A percentile compares a stretch with the other conserved stretches of the same genome.
Evolutionary conservation across 345 rosid species (phyloP).

Genomic region (Melaleuca quinquenervia): DNA sequence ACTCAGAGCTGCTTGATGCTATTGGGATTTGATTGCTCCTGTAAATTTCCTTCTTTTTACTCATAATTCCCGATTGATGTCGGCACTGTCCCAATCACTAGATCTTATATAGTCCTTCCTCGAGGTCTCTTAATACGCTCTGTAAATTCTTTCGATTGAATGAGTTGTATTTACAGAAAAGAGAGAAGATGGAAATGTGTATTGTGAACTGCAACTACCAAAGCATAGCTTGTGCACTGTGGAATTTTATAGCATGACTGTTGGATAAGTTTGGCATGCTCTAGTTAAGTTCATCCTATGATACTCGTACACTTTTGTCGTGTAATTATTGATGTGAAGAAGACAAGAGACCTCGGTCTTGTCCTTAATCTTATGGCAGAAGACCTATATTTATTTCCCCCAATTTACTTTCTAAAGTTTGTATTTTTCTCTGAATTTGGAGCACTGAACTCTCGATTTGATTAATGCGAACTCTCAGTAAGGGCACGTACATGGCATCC

Average conservation of each 20-base stretch:
- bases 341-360: background rate
- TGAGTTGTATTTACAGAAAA: background rate
- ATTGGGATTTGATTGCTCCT: constrained; percentile 37
- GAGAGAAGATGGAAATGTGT: background rate
- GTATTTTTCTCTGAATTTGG: background rate
- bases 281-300: background rate
- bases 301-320: background rate
- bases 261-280: background rate
- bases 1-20: constrained; percentile 82
- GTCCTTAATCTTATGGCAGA: background rate
- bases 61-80: background rate
- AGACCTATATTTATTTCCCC: background rate
- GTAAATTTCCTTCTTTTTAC: background rate
- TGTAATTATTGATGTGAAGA: background rate
- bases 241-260: background rate
- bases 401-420: background rate
- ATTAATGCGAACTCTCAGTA: background rate
- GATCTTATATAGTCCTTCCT: background rate
- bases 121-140: background rate
- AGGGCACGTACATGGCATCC: background rate
- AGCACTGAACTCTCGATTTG: rapidly evolving
- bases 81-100: rapidly evolving
- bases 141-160: background rate
- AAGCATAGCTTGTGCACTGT: background rate
- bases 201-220: background rate